These are phyloP conservation scores for Polymyxa betae DNA, from an alignment of 208 protist species.

Conservation along the genomic window DNA sequence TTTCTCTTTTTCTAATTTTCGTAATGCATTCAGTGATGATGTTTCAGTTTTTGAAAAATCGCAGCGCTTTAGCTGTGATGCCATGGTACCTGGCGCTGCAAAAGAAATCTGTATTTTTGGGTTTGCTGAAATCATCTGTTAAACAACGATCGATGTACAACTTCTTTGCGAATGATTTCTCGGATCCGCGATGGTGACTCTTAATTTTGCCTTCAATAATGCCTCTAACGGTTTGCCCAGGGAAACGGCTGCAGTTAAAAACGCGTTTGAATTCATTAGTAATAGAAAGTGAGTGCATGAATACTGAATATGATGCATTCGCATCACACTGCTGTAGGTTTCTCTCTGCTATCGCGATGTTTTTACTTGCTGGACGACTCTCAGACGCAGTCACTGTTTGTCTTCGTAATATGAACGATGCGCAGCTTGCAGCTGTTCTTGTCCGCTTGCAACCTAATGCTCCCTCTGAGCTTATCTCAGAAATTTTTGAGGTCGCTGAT, in stretches of 20 bases:
- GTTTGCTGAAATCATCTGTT: conserved; percentile 17
- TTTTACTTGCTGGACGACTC: conserved; percentile 18
- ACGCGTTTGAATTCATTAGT: conserved; percentile 7
- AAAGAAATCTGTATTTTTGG: conserved; percentile 24
- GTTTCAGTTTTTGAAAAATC: conserved; percentile 2
- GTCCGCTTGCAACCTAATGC: neutral
- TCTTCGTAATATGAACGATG: conserved; percentile 11
- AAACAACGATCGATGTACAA: conserved; percentile 1
- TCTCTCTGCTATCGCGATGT: conserved; percentile 20
- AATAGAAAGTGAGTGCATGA: conserved; percentile 34
- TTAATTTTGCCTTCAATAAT: neutral
- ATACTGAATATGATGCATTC: neutral
- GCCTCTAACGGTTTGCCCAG: neutral
- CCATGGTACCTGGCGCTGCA: conserved; percentile 14
- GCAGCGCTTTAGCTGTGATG: neutral
- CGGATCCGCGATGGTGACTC: neutral
- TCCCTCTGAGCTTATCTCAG: neutral
- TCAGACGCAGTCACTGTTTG: conserved; percentile 20
- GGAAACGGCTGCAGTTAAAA: neutral
- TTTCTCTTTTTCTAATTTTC: neutral
- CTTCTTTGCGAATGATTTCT: conserved; percentile 20
- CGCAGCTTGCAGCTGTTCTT: conserved; percentile 25
- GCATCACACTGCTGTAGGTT: neutral
- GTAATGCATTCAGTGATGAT: neutral
- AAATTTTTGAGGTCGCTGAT: neutral